Evolutionary conservation across 805 yeast genomes (phyloP), one percentile per base, ranked within the genome.

Genomic region (Suhomyces canberraensis): DNA sequence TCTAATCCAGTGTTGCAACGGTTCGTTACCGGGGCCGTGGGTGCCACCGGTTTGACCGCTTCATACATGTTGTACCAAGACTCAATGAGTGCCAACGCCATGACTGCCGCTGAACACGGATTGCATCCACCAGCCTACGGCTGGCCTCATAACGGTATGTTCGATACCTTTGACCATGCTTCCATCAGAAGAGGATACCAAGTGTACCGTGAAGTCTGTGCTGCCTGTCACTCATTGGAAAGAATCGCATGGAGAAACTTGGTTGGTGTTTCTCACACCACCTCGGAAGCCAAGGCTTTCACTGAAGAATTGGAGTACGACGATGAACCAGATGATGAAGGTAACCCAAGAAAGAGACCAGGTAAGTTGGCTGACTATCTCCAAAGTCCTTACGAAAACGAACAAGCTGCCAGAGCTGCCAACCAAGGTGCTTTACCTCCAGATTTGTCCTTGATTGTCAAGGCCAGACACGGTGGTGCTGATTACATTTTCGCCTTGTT

Each of bases 381-480:
- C 50, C 98, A 95, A 52, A 87, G 85, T 47, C 98, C 98, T 40
- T 93, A 93, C 66, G 87, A 88, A 50, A 93, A 93, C 65, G 98
- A 93, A 70, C 95, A 93, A 75, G 98, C 98, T 48, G 98, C 98
- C 33, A 87, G 98, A 76, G 96, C 98, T 51, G 97, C 96, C 47
- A 93, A 93, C 78, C 96, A 88, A 75, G 98, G 98, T 71, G 97
- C 98, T 46, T 77, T 85, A 51, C 98, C 98, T 47, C 98, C 98
- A 43, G 98, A 93, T 74, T 80, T 93, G 61, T 89, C 97, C 26
- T 77, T 93, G 66, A 88, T 93, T 59, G 95, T 91, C 67, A 91
- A 91, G 79, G 98, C 98, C 51, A 86, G 98, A 78, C 98, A 93
- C 73, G 97, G 98, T 64, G 97, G 88, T 52, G 77, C 85, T 62